Conservation (phyloP, 192 early-diverging fungal species). For the Mortierella claussenii region DNA sequence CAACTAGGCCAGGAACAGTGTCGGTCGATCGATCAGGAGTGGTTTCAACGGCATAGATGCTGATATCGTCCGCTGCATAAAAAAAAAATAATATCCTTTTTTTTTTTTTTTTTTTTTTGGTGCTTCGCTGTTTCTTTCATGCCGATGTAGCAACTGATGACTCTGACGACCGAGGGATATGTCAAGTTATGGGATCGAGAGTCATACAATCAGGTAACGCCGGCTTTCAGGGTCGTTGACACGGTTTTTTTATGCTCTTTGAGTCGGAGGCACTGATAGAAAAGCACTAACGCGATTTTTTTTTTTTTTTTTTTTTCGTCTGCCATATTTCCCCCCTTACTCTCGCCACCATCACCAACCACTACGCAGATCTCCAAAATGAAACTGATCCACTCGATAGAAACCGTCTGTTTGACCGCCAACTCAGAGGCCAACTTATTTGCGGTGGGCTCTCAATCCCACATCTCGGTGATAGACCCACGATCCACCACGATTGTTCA, state of each 20-base stretch:
- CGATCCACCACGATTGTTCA: constrained; percentile 52
- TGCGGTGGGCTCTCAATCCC: constrained; percentile 56
- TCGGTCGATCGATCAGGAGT: too few relatives aligned
- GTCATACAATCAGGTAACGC: constrained; percentile 31
- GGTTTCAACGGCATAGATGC: too few relatives aligned
- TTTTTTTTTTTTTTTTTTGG: too few relatives aligned
- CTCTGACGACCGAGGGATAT: constrained; percentile 68
- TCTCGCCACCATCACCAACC: too few relatives aligned
- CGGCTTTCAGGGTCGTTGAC: too few relatives aligned
- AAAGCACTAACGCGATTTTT: neutral
- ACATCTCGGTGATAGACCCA: constrained; percentile 52
- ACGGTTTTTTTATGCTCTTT: neutral
- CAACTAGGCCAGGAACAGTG: neutral
- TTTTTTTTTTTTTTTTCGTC: neutral
- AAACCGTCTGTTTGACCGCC: constrained; percentile 53
- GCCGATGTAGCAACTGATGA: constrained; percentile 51
- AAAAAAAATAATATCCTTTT: too few relatives aligned
- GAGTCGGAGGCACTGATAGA: neutral
- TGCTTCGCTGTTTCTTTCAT: neutral
- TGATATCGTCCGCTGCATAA: too few relatives aligned
- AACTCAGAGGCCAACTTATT: constrained; percentile 42
- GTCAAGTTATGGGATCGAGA: constrained; percentile 73
- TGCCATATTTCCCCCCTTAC: too few relatives aligned
- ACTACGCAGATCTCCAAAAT: constrained; percentile 14
- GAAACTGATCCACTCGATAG: constrained; percentile 24